phyloP scores from a whole-genome alignment of 2,329 filamentous ascomycete genomes.

The Leptoxyphium fumago region DNA sequence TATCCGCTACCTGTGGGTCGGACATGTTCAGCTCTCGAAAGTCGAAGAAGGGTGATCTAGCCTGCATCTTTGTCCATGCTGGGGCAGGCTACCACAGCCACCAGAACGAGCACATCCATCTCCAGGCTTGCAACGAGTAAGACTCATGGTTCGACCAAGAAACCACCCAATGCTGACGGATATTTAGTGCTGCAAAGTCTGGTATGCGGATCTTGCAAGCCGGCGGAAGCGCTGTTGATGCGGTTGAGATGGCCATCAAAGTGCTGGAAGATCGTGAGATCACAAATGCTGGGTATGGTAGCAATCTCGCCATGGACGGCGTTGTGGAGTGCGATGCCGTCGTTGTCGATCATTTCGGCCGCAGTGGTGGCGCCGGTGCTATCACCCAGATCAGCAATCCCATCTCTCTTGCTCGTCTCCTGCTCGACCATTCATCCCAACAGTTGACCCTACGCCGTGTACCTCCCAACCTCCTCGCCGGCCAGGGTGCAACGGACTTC shows the following conservation, averaged over 20 bases:
- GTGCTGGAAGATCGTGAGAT: slow-evolving; percentile 87
- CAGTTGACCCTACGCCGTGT: slow-evolving; percentile 75
- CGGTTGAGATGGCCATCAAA: slow-evolving; percentile 77
- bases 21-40: slow-evolving; percentile 25
- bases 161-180: slow-evolving; percentile 7
- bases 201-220: slow-evolving; percentile 69
- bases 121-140: slow-evolving; percentile 79
- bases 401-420: slow-evolving; percentile 67
- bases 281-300: slow-evolving; percentile 91
- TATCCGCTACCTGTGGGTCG: not conserved
- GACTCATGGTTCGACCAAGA: slow-evolving; percentile 21
- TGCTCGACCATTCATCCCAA: slow-evolving; percentile 63
- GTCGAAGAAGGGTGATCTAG: slow-evolving; percentile 29
- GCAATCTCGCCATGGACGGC: slow-evolving; percentile 82
- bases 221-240: slow-evolving; percentile 71
- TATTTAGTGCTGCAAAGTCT: slow-evolving; percentile 57
- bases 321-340: slow-evolving; percentile 90
- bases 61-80: slow-evolving; percentile 87
- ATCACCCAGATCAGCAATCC: slow-evolving; percentile 85
- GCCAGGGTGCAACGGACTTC: slow-evolving; percentile 74
- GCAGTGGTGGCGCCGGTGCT: slow-evolving; percentile 86
- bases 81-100: slow-evolving; percentile 87
- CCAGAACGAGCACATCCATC: slow-evolving; percentile 70
- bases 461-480: slow-evolving; percentile 81
- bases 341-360: slow-evolving; percentile 76